These are phyloP conservation scores for Penicillium lividum DNA, from an alignment of 495 filamentous ascomycete genomes.

Conservation along the genomic window DNA sequence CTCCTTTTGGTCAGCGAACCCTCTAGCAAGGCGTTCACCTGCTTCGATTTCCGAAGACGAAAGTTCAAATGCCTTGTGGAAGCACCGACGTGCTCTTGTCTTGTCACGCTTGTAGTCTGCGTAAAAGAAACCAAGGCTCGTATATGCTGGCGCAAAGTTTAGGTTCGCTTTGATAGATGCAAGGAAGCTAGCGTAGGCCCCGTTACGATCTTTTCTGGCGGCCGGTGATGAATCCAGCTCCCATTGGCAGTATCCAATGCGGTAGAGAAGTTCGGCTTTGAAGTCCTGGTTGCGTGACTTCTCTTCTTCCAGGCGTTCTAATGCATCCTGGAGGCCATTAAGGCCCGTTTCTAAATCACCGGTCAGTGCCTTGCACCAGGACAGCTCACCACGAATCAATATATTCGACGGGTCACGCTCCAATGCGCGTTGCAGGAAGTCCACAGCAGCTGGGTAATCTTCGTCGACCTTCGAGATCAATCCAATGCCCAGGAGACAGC, in stretches of 20 bases:
- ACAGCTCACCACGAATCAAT: constrained; percentile 76
- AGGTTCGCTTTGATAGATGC: constrained; percentile 82
- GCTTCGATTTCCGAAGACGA: constrained; percentile 85
- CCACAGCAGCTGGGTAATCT: constrained; percentile 74
- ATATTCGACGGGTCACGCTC: constrained; percentile 68
- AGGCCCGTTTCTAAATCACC: constrained; percentile 68
- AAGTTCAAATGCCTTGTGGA: constrained; percentile 95
- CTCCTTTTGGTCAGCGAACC: constrained; percentile 84
- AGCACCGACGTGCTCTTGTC: constrained; percentile 81
- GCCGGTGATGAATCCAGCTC: constrained; percentile 67
- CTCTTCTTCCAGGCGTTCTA: constrained; percentile 56
- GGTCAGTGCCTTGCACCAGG: constrained; percentile 86
- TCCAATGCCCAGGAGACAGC: constrained; percentile 85
- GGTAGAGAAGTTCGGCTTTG: constrained; percentile 79
- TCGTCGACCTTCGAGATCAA: constrained; percentile 91
- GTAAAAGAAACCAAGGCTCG: constrained; percentile 92
- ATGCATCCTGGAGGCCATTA: constrained; percentile 66
- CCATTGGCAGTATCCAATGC: constrained; percentile 89
- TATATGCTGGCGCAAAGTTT: constrained; percentile 91
- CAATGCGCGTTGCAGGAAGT: constrained; percentile 74
- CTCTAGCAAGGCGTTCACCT: constrained; percentile 80
- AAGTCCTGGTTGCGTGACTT: constrained; percentile 66
- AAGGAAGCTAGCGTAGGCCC: constrained; percentile 81
- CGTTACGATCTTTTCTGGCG: constrained; percentile 72
- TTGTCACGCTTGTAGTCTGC: constrained; percentile 87